Evolutionary conservation across 345 rosid genomes (phyloP).

Genomic region (Camelina laxa): DNA sequence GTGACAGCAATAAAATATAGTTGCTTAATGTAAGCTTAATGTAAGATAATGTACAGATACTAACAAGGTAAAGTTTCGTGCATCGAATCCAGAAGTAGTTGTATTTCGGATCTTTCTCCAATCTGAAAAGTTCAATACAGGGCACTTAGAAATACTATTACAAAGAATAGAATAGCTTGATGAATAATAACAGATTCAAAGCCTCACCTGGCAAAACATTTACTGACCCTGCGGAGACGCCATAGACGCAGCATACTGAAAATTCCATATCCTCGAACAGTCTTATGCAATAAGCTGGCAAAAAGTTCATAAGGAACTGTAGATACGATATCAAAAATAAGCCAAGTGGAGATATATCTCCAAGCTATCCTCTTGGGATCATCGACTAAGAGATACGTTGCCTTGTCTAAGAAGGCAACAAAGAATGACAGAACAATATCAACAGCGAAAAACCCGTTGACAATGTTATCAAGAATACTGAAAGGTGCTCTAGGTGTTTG

Average conservation of each 20-base stretch:
- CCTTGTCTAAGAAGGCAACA: conserved; percentile 82
- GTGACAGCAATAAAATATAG: background rate
- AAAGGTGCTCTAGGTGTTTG: conserved; percentile 52
- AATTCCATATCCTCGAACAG: conserved; percentile 61
- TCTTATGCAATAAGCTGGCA: conserved; percentile 50
- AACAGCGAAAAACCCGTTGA: conserved; percentile 64
- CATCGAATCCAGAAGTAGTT: conserved; percentile 73
- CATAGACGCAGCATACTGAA: conserved; percentile 86
- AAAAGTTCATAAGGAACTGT: conserved; percentile 66
- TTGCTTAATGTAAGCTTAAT: background rate
- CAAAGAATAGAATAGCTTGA: background rate
- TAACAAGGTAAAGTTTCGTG: conserved; percentile 67
- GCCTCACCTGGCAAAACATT: conserved; percentile 58
- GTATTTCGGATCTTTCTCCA: conserved; percentile 78
- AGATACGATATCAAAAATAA: conserved; percentile 67
- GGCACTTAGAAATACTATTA: background rate
- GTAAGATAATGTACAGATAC: conserved; percentile 35
- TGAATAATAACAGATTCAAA: background rate
- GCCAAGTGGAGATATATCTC: conserved; percentile 54
- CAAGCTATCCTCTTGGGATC: conserved; percentile 61
- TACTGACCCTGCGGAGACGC: conserved; percentile 88
- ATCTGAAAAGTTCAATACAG: conserved; percentile 44
- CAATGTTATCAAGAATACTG: conserved; percentile 59
- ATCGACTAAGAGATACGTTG: conserved; percentile 68
- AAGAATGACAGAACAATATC: conserved; percentile 85